These are phyloP conservation scores for Globisporangium megalacanthum DNA, from an alignment of 352 stramenopile species.

Conservation along the genomic window DNA sequence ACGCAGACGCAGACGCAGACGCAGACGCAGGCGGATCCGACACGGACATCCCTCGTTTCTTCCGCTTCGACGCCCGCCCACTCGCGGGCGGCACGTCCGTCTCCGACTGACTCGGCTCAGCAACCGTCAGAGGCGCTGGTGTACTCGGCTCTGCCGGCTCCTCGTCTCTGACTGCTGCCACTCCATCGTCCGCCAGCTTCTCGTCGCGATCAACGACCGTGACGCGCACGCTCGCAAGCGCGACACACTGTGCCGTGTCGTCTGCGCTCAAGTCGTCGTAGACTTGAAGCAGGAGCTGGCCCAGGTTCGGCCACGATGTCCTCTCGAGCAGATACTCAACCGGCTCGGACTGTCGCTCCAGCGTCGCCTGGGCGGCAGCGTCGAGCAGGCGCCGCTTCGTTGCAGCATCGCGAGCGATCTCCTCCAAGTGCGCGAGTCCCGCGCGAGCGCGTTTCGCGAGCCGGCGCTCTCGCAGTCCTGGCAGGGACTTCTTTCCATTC, in stretches of 20 bases:
- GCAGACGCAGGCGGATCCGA: background rate
- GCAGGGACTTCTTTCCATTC: background rate
- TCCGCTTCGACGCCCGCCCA: constrained; percentile 2
- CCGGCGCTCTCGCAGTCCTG: constrained; percentile 5
- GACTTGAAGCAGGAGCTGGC: constrained; percentile 53
- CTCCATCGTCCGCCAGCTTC: background rate
- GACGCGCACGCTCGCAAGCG: constrained; percentile 24
- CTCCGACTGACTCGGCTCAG: background rate
- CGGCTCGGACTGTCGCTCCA: constrained; percentile 12
- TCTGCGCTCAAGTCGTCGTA: constrained; percentile 54
- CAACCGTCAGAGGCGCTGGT: background rate
- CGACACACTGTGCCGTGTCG: constrained; percentile 9
- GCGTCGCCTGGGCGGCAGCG: constrained; percentile 13
- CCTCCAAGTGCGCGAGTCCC: constrained; percentile 6
- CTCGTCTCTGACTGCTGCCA: background rate
- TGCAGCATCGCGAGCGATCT: constrained; percentile 4
- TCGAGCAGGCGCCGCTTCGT: constrained; percentile 31
- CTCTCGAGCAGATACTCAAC: constrained; percentile 38
- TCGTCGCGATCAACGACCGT: constrained; percentile 13
- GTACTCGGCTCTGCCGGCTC: background rate
- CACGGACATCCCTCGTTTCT: constrained; percentile 7
- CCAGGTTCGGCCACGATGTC: constrained; percentile 43
- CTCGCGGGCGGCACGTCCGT: background rate
- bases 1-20: background rate
- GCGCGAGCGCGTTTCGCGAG: constrained; percentile 12